phyloP scores from a whole-genome alignment of 345 rosid genomes.

The Lepidium aucheri region DNA sequence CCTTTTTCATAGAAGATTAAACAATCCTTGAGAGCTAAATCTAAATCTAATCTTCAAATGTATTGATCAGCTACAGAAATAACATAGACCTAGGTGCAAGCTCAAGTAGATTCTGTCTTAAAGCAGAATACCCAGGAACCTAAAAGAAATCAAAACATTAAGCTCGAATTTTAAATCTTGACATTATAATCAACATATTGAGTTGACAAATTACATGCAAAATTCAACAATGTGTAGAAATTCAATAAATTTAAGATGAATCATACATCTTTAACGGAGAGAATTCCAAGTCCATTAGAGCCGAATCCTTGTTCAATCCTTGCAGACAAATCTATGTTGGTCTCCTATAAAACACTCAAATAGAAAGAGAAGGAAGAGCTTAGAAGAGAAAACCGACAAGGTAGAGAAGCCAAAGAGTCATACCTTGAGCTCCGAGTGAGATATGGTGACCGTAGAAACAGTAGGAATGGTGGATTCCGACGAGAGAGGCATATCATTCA shows the following conservation, averaged over 20 bases:
- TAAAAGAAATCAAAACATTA: slow-evolving; percentile 21
- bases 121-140: slow-evolving; percentile 76
- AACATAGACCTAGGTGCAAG: slow-evolving; percentile 56
- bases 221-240: neutral
- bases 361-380: neutral
- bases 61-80: neutral
- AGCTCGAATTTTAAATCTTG: neutral
- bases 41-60: neutral
- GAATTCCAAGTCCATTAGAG: slow-evolving; percentile 77
- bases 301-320: slow-evolving; percentile 86
- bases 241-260: neutral
- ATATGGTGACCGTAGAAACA: slow-evolving; percentile 54
- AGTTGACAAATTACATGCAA: neutral
- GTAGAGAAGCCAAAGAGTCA: neutral
- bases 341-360: slow-evolving; percentile 34
- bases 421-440: slow-evolving; percentile 73
- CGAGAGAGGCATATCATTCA: slow-evolving; percentile 33
- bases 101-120: slow-evolving; percentile 63
- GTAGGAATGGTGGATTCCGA: slow-evolving; percentile 37
- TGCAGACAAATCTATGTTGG: slow-evolving; percentile 43
- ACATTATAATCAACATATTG: neutral
- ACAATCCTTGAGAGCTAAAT: neutral
- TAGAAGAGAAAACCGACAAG: neutral
- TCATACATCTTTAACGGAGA: slow-evolving; percentile 56
- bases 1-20: slow-evolving; percentile 32